Conservation (phyloP, 1,284 basidiomycete genomes). For the Ganoderma boninense region DNA sequence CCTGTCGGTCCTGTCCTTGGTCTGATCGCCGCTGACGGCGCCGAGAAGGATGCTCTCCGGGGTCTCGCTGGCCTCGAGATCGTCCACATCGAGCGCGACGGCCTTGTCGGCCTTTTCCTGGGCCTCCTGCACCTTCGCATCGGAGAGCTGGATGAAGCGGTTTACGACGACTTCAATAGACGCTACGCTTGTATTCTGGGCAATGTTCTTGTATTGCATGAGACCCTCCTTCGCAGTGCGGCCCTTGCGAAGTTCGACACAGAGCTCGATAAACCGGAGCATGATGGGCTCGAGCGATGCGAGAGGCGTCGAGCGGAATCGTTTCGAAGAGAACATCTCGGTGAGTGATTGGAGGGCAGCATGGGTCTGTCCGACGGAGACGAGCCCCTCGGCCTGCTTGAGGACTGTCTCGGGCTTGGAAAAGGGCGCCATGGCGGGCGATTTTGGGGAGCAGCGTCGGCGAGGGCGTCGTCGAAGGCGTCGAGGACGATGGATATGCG, state of each 20-base stretch:
- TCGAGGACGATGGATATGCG: slow-evolving; percentile 21
- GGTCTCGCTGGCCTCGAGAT: slow-evolving; percentile 91
- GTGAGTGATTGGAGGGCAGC: slow-evolving; percentile 90
- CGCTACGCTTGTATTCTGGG: slow-evolving; percentile 90
- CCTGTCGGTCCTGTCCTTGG: slow-evolving; percentile 94
- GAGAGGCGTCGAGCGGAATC: slow-evolving; percentile 93
- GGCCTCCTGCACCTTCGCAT: slow-evolving; percentile 88
- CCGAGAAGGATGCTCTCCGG: slow-evolving; percentile 91
- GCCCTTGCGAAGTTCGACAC: slow-evolving; percentile 95
- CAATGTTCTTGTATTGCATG: slow-evolving; percentile 97
- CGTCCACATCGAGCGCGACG: slow-evolving; percentile 82
- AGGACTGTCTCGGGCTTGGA: slow-evolving; percentile 92
- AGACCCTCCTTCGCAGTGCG: slow-evolving; percentile 95
- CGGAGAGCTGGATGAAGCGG: slow-evolving; percentile 88
- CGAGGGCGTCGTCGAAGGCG: slow-evolving; percentile 26
- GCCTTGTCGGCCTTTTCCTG: slow-evolving; percentile 84
- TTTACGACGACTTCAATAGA: slow-evolving; percentile 95
- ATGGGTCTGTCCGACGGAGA: slow-evolving; percentile 89
- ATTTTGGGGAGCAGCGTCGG: slow-evolving; percentile 17
- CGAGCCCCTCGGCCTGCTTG: slow-evolving; percentile 91
- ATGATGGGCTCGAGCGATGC: slow-evolving; percentile 95
- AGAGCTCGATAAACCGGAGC: slow-evolving; percentile 93
- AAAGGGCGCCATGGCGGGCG: slow-evolving; percentile 79
- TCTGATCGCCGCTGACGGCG: slow-evolving; percentile 91
- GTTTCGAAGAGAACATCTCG: slow-evolving; percentile 93